Evolutionary conservation across 768 basidiomycete species (phyloP), one percentile per base, ranked within the genome.

Genomic region (Panaeolus papilionaceus): DNA sequence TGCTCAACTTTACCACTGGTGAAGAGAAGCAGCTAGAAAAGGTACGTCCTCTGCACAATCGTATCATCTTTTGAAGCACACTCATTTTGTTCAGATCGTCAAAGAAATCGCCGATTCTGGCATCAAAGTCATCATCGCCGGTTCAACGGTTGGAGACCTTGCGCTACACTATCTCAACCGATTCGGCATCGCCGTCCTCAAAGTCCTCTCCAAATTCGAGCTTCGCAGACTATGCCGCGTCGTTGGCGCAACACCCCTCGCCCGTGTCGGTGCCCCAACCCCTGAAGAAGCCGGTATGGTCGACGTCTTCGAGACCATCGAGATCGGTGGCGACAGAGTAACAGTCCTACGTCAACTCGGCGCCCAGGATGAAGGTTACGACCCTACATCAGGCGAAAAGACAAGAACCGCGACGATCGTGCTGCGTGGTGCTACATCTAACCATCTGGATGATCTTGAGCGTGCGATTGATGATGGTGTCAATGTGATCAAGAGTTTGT

Each of bases 11-110:
- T 75, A 96, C 96, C 0, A 84, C 88, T 3, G 98, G 95, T 18
- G 98, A 99, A 79, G 98, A 99, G 80, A 91, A 96, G 78, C 96
- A 98, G 74, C 84, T 98, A 63, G 96, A 98, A 84, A 96, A 93
- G 84, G 92, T 89, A 38, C 26, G 69, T 64, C 8, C 18, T 38
- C 28, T 37, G 64, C 38, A 12, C 38, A 42, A 33, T 16, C 8
- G 7, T 20, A 2, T 58, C 20, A 11, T 23, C 12, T 4, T 3
- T 39, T 16, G 10, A 38, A 44, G 49, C 14, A 58, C 20, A 58
- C 12, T 62, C 61, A 37, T 49, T 18, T 18, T 33, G 1, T 63
- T 64, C 70, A 97, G 95, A 96, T 96, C 77, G 89, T 99, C 85
- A 92, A 95, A 83, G 97, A 99, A 81, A 95, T 99, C 71, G 94